Conservation (phyloP, 2,329 filamentous ascomycete species). For the Neofusicoccum umdonicola region DNA sequence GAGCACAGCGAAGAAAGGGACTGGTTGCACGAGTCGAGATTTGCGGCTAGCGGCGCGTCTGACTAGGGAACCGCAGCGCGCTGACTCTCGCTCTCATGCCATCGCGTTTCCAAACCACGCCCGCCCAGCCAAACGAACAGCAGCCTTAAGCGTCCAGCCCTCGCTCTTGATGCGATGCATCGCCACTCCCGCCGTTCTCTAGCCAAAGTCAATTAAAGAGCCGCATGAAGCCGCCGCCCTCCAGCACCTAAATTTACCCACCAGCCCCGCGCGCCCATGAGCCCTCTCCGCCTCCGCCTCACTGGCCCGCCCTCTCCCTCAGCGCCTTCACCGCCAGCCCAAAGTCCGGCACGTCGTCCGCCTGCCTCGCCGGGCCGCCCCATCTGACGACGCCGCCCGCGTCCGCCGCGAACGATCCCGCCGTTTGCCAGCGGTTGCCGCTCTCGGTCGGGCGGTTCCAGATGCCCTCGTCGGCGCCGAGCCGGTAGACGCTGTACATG, state of each 20-base stretch:
- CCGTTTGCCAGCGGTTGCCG: constrained; percentile 67
- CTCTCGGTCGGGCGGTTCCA: constrained; percentile 65
- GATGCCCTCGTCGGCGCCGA: constrained; percentile 63
- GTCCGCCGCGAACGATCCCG: constrained; percentile 64
- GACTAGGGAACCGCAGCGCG: background rate
- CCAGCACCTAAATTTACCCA: background rate
- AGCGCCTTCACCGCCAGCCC: constrained; percentile 42
- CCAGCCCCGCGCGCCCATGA: background rate
- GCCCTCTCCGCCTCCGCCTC: background rate
- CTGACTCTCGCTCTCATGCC: constrained; percentile 3
- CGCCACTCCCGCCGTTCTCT: background rate
- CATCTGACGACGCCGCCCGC: constrained; percentile 53
- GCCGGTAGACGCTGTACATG: constrained; percentile 56
- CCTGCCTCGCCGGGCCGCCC: constrained; percentile 47
- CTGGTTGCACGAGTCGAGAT: background rate
- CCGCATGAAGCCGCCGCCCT: background rate
- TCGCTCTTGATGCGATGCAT: background rate
- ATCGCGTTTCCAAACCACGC: background rate
- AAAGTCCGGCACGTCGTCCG: constrained; percentile 57
- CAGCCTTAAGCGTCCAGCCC: background rate
- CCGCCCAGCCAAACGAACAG: background rate
- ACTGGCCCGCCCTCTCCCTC: background rate
- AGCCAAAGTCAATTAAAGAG: background rate
- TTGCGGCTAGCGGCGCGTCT: background rate
- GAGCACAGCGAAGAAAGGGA: background rate